A percentile compares a stretch with the other conserved stretches of the same genome.
Conservation (phyloP, 495 filamentous ascomycete genomes). For the Tricharina praecox region DNA sequence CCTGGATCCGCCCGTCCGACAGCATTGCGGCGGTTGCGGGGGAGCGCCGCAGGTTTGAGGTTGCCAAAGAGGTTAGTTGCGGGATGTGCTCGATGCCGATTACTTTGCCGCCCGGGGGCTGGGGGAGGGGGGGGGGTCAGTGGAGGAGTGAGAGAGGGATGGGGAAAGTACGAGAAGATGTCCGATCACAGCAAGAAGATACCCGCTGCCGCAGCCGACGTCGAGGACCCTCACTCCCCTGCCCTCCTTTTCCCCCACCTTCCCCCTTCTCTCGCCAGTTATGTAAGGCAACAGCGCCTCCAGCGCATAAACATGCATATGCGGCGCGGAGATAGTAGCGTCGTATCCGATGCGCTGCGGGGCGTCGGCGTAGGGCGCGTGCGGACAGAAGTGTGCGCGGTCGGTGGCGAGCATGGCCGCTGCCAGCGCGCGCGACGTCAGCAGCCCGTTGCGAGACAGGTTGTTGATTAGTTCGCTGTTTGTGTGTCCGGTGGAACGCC, state of each 20-base stretch:
- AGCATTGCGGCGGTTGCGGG: constrained; percentile 36
- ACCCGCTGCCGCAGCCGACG: constrained; percentile 79
- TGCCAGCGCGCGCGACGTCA: constrained; percentile 52
- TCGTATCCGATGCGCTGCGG: constrained; percentile 74
- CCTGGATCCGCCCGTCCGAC: constrained; percentile 43
- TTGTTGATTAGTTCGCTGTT: constrained; percentile 71
- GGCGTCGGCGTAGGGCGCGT: constrained; percentile 61
- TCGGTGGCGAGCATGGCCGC: constrained; percentile 75
- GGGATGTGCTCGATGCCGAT: constrained; percentile 83
- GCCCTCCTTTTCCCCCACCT: no score
- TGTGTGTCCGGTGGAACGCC: constrained; percentile 62
- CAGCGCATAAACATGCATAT: constrained; percentile 64
- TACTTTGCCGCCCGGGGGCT: constrained; percentile 35
- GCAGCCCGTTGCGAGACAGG: constrained; percentile 51
- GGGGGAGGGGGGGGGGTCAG: constrained; percentile 16
- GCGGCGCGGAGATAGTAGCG: constrained; percentile 89
- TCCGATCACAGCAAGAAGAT: constrained; percentile 78
- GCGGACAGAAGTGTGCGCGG: constrained; percentile 61
- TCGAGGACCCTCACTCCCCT: constrained; percentile 50
- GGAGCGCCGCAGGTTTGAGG: constrained; percentile 54
- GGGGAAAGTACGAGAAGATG: constrained; percentile 58
- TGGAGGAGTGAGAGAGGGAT: no score
- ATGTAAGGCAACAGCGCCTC: constrained; percentile 16
- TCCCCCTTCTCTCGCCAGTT: no score
- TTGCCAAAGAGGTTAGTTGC: constrained; percentile 55